Base-by-base conservation (phyloP, 495 filamentous ascomycete genomes). In the Cladorrhinum samala region DNA sequence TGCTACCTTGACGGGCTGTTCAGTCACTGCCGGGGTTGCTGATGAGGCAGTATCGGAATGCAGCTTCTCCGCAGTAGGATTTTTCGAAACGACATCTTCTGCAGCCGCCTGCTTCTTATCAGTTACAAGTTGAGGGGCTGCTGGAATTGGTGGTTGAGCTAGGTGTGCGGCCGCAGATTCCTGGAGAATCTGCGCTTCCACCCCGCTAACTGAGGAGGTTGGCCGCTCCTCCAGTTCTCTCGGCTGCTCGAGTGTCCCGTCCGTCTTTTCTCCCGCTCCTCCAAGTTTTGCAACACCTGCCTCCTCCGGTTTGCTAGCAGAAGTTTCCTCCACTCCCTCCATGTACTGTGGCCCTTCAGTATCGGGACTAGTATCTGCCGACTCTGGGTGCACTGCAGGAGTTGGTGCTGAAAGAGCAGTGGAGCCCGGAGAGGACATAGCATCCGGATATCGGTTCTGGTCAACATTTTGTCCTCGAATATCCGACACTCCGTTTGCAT, bases 301-400 rank as follows among this genome's bases (percentile, higher is more conserved):
- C 9, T 24, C 46, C 27, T 27, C n/a, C 1, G 19, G 0, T 21
- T 56, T 51, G 17, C 52, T 21, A 19, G 27, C 52, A 1, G 24
- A 44, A 37, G 68, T 69, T 27, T 68, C 61, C 9, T 71, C 73
- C 18, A 49, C 58, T 43, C 27, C 57, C n/a, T 68, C 66, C 36
- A 61, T 36, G 59, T 66, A 68, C 58, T 75, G 65, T 21, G 72
- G 65, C 25, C 65, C 68, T 37, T 81, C 79, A 43, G 74, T 73
- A 56, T 80, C 77, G 1, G 80, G 75, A 52, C 76, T 79, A 2
- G 80, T 79, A 54, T 78, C 74, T 1, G 76, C 70, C 1, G 78
- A 72, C 39, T 74, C 66, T 33, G 27, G 27, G 68, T 74, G 70
- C 2, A 69, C 53, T 1, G 54, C 64, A 2, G 72, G 71, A 2